These are phyloP conservation scores for Phytophthora litchii DNA, from an alignment of 352 stramenopile species.

Conservation along the genomic window DNA sequence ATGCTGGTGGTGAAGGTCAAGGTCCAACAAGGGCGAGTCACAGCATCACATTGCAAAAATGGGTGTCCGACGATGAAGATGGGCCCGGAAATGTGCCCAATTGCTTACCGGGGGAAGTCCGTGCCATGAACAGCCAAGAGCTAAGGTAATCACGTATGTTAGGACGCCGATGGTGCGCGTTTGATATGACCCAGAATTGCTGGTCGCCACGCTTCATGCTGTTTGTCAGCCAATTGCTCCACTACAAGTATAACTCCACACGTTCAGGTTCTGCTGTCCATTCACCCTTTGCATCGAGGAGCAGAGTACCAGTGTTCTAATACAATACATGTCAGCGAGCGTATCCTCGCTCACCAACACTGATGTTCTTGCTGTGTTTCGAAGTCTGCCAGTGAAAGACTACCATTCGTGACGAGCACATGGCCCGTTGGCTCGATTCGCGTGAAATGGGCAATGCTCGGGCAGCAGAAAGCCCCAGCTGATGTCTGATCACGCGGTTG, in stretches of 20 bases:
- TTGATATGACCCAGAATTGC: neutral
- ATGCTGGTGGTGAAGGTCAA: constrained; percentile 2
- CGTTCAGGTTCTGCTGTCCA: too few relatives aligned
- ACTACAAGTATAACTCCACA: too few relatives aligned
- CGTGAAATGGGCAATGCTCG: constrained; percentile 5
- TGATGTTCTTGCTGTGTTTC: too few relatives aligned
- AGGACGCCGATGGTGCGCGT: neutral
- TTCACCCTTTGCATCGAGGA: too few relatives aligned
- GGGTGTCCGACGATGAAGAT: neutral
- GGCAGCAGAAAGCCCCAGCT: neutral
- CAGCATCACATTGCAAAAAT: constrained; percentile 3
- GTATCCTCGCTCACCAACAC: too few relatives aligned
- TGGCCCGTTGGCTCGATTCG: neutral
- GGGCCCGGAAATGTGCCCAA: constrained; percentile 4
- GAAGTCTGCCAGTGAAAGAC: too few relatives aligned
- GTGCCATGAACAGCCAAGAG: constrained; percentile 2
- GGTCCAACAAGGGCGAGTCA: constrained; percentile 25
- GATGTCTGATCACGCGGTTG: constrained; percentile 7
- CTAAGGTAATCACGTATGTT: constrained; percentile 3
- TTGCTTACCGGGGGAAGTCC: constrained; percentile 7
- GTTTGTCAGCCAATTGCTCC: too few relatives aligned
- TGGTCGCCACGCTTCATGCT: neutral
- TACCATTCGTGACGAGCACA: too few relatives aligned
- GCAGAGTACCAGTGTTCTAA: too few relatives aligned
- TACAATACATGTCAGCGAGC: too few relatives aligned